Evolutionary conservation across 345 rosid species (phyloP).

Genomic region (Noccaea bulbosa): DNA sequence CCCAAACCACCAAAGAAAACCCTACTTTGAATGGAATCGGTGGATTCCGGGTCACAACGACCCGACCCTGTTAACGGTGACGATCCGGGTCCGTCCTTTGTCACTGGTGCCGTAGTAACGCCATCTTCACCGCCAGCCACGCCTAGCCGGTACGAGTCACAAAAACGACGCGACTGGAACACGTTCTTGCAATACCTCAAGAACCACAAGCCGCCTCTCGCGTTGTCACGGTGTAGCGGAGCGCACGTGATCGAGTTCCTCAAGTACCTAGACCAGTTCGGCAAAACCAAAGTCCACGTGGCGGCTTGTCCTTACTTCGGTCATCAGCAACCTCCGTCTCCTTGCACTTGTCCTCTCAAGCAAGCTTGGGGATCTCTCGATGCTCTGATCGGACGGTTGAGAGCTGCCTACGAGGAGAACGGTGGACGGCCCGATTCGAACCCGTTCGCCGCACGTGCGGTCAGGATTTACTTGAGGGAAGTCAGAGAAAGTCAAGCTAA

Average conservation of each 20-base stretch:
- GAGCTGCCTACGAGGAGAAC: conserved; percentile 79
- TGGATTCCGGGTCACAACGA: conserved; percentile 37
- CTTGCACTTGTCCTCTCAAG: conserved; percentile 68
- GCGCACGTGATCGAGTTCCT: conserved; percentile 76
- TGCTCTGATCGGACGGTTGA: conserved; percentile 75
- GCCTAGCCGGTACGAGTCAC: conserved; percentile 72
- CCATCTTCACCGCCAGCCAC: conserved; percentile 35
- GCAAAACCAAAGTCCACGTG: conserved; percentile 74
- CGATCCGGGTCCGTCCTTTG: conserved; percentile 32
- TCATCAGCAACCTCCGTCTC: conserved; percentile 62
- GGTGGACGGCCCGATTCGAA: conserved; percentile 65
- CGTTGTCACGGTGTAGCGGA: conserved; percentile 65
- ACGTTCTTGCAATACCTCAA: conserved; percentile 70
- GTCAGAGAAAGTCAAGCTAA: conserved; percentile 72
- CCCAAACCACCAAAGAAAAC: conserved; percentile 23
- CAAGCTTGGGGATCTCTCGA: conserved; percentile 86
- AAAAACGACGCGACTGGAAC: conserved; percentile 75
- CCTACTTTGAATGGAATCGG: conserved; percentile 51
- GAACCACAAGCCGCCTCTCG: conserved; percentile 69
- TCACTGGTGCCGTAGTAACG: background rate
- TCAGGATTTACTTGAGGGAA: conserved; percentile 68
- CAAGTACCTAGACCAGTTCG: conserved; percentile 73
- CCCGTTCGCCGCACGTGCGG: conserved; percentile 73
- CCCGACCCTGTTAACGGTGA: conserved; percentile 37
- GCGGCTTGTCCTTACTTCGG: conserved; percentile 64